These are phyloP conservation scores for Cyberlindnera sargentensis DNA, from an alignment of 805 yeast genomes.

Conservation along the genomic window DNA sequence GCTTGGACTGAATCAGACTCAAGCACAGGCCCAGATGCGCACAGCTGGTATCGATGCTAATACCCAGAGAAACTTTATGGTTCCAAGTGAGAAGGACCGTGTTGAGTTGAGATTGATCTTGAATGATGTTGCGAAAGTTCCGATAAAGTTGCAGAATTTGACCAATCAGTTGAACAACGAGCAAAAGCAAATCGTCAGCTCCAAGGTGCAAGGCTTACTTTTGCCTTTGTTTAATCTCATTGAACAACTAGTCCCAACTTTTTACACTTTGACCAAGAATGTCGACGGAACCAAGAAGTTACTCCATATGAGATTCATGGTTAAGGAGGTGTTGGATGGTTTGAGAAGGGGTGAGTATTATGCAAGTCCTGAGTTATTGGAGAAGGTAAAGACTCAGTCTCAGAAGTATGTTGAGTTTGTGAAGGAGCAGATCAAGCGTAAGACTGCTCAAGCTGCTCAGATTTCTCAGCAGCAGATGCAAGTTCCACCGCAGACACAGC, in stretches of 20 bases:
- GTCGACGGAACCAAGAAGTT: slow-evolving; percentile 69
- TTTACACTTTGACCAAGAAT: slow-evolving; percentile 68
- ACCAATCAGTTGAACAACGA: slow-evolving; percentile 53
- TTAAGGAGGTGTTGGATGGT: slow-evolving; percentile 66
- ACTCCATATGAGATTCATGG: slow-evolving; percentile 72
- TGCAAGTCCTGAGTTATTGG: slow-evolving; percentile 67
- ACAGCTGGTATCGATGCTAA: neutral
- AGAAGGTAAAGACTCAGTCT: slow-evolving; percentile 63
- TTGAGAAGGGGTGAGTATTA: slow-evolving; percentile 57
- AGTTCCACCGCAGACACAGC: slow-evolving; percentile 17
- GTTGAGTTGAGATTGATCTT: slow-evolving; percentile 52
- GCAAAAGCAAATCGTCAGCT: slow-evolving; percentile 56
- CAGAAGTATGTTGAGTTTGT: slow-evolving; percentile 71
- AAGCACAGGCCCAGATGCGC: slow-evolving; percentile 6
- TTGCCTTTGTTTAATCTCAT: slow-evolving; percentile 51
- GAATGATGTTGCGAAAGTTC: slow-evolving; percentile 62
- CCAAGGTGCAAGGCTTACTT: slow-evolving; percentile 45
- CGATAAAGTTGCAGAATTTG: slow-evolving; percentile 59
- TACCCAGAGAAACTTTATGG: slow-evolving; percentile 15
- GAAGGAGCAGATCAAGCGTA: slow-evolving; percentile 46
- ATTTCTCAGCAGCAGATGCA: slow-evolving; percentile 25
- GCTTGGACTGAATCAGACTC: slow-evolving; percentile 16
- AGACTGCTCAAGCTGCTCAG: slow-evolving; percentile 23
- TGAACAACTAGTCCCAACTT: slow-evolving; percentile 73
- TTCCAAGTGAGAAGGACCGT: slow-evolving; percentile 56